phyloP scores from a whole-genome alignment of 768 basidiomycete genomes.

The Strobilomyces confusus region DNA sequence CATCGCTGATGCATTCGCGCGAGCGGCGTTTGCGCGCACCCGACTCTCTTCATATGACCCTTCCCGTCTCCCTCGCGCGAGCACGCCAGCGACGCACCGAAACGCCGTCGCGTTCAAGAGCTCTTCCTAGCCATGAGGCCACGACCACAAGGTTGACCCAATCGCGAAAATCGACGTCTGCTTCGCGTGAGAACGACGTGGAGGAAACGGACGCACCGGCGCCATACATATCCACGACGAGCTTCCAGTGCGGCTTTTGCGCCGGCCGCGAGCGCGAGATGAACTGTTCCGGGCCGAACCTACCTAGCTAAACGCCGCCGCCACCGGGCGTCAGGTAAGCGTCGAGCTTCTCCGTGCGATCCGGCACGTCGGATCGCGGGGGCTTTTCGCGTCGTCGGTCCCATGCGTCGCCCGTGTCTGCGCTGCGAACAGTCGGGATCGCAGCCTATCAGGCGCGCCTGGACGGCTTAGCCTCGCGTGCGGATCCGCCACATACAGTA shows the following conservation, averaged over 20 bases:
- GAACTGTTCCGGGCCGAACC: slow-evolving; percentile 90
- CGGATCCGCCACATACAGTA: slow-evolving; percentile 55
- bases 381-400: slow-evolving; percentile 67
- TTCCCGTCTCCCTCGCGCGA: slow-evolving; percentile 76
- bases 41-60: slow-evolving; percentile 62
- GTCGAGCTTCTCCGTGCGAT: background rate
- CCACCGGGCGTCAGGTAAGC: background rate
- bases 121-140: slow-evolving; percentile 58
- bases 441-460: slow-evolving; percentile 76
- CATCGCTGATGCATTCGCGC: slow-evolving; percentile 1
- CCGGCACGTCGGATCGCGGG: background rate
- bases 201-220: slow-evolving; percentile 44
- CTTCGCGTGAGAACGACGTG: slow-evolving; percentile 8
- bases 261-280: slow-evolving; percentile 82
- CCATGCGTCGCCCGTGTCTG: slow-evolving; percentile 86
- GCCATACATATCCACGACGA: slow-evolving; percentile 88
- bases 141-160: slow-evolving; percentile 4
- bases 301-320: slow-evolving; percentile 44
- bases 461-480: slow-evolving; percentile 73
- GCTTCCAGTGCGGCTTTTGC: slow-evolving; percentile 92
- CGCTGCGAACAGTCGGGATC: no score
- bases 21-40: slow-evolving; percentile 36
- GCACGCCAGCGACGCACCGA: slow-evolving; percentile 87
- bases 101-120: slow-evolving; percentile 73
- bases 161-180: background rate